Evolutionary conservation across 1,139 yeast species (phyloP), one percentile per base, ranked within the genome.

Genomic region (Geotrichum klebahnii): DNA sequence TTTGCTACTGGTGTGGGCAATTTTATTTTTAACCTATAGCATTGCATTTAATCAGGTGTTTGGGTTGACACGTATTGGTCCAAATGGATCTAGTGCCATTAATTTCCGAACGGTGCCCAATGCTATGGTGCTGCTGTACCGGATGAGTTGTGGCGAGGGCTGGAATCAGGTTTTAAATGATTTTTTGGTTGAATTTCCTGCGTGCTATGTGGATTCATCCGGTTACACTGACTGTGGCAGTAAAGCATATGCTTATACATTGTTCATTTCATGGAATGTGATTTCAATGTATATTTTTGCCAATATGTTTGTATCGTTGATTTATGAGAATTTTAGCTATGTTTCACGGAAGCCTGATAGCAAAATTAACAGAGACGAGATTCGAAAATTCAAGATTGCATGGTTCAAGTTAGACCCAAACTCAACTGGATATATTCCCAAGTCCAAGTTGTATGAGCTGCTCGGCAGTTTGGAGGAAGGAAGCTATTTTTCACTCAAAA

Each of bases 61-160:
- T 69, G 97, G 98, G 0, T 67, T 88, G 48, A 88, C 97, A 0
- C 81, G 81, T 60, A 64, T 85, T 6, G 97, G 97, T 0, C 76
- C 81, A 0, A 80, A 85, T 60, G 87, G 95, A 0, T 69, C 82
- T 0, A 81, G 77, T n/a, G 82, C 82, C 58, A 65, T 83, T 40
- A 90, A 92, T 61, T 76, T 89, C 55, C 72, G 98, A 55, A 84
- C 96, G 0, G 90, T 92, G 1, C 86, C 95, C 0, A 89, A 88
- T 59, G 79, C 96, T 0, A 68, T 92, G 58, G 77, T 92, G 49
- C 67, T 89, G 44, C 68, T 92, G 26, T 90, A 90, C 69, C 77
- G 90, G 57, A 81, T 85, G 74, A 85, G 95, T 69, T 88, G 92
- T 67, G 98, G 97, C 10, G 97, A 92, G 68, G 96, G 95, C 1